Percentiles rank a stretch among this genome's conserved stretches.
phyloP scores from a whole-genome alignment of 192 early-diverging fungal species.

The Kickxella alabastrina region DNA sequence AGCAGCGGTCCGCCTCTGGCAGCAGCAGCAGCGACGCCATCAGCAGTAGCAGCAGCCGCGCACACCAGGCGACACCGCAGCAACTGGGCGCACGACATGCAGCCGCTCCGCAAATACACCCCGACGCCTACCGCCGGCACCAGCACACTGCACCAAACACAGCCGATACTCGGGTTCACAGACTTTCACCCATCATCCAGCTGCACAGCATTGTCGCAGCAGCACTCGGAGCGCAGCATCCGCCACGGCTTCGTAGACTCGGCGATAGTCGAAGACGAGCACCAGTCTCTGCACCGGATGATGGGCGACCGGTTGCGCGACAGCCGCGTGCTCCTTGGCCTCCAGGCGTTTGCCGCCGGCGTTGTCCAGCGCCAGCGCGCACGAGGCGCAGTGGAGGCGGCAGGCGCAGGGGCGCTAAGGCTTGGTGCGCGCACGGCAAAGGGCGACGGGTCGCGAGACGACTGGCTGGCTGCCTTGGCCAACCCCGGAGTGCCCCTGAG shows the following conservation, averaged over 20 bases:
- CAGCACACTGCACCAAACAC: conserved; percentile 24
- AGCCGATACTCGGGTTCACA: conserved; percentile 17
- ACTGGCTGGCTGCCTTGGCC: conserved; percentile 39
- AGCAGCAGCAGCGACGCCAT: neutral
- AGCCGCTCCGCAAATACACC: conserved; percentile 42
- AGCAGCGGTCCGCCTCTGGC: too few relatives aligned
- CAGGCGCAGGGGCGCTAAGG: neutral
- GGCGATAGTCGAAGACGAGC: conserved; percentile 40
- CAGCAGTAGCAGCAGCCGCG: neutral
- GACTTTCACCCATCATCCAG: conserved; percentile 60
- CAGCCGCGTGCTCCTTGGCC: conserved; percentile 30
- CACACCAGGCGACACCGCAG: neutral
- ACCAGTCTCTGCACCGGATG: conserved; percentile 30
- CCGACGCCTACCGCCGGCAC: conserved; percentile 28
- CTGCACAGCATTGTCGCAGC: conserved; percentile 40
- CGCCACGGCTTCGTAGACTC: conserved; percentile 63
- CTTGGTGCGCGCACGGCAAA: conserved; percentile 24
- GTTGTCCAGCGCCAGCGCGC: conserved; percentile 34
- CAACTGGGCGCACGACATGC: conserved; percentile 10
- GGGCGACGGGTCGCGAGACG: conserved; percentile 32
- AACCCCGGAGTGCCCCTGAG: conserved; percentile 43
- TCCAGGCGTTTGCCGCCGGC: conserved; percentile 39
- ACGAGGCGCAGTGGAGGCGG: conserved; percentile 6
- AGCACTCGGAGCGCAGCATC: conserved; percentile 59
- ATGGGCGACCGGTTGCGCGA: conserved; percentile 44